These are phyloP conservation scores for Blastomyces gilchristii DNA, from an alignment of 2,329 filamentous ascomycete genomes.

Conservation along the genomic window DNA sequence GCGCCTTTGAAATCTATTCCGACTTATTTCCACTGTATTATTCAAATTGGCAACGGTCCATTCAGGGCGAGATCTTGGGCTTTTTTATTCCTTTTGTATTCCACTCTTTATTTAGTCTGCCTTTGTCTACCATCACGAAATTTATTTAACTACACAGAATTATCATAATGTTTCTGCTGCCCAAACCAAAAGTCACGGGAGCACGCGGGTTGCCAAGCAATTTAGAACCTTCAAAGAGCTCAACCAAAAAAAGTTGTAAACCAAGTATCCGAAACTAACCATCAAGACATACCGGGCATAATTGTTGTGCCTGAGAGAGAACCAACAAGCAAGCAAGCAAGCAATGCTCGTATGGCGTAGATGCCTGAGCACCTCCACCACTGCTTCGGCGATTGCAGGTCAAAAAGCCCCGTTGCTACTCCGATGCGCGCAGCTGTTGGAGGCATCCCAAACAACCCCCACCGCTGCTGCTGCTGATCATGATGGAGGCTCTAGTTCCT, in stretches of 20 bases:
- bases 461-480: constrained; percentile 9
- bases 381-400: constrained; percentile 18
- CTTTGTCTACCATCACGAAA: background rate
- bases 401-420: constrained; percentile 19
- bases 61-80: background rate
- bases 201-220: background rate
- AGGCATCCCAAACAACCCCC: constrained; percentile 17
- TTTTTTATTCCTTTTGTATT: background rate
- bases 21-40: background rate
- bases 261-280: background rate
- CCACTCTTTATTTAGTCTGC: background rate
- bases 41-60: background rate
- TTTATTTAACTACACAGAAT: background rate
- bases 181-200: background rate
- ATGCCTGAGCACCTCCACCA: constrained; percentile 25
- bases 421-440: constrained; percentile 32
- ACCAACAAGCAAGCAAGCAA: background rate
- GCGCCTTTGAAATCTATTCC: background rate
- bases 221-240: background rate
- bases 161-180: background rate
- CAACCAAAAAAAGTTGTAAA: background rate
- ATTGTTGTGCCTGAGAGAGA: background rate
- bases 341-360: constrained; percentile 27
- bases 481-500: constrained; percentile 18
- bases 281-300: background rate